Conservation (phyloP, 2,329 filamentous ascomycete genomes). For the Hirsutella thompsonii region DNA sequence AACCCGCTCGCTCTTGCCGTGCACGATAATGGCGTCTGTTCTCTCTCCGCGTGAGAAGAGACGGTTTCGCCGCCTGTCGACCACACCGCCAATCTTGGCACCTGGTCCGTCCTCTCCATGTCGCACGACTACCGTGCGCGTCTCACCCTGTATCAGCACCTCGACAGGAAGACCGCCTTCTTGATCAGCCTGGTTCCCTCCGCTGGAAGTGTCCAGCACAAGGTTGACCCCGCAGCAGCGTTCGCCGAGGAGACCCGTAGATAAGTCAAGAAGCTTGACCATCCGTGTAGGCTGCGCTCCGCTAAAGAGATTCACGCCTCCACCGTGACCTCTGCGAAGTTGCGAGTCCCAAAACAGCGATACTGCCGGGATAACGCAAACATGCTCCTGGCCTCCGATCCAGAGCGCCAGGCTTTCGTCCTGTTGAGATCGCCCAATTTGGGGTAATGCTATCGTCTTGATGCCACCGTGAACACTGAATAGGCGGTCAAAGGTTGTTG, state of each 20-base stretch:
- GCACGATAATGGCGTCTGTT: slow-evolving; percentile 41
- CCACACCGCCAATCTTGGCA: slow-evolving; percentile 26
- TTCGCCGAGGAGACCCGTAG: slow-evolving; percentile 42
- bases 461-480: slow-evolving; percentile 39
- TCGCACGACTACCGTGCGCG: slow-evolving; percentile 39
- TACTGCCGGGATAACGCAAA: slow-evolving; percentile 42
- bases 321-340: slow-evolving; percentile 34
- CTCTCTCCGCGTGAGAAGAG: slow-evolving; percentile 25
- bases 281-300: slow-evolving; percentile 41
- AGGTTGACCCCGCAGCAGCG: slow-evolving; percentile 38
- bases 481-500: slow-evolving; percentile 35
- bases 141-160: slow-evolving; percentile 41
- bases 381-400: slow-evolving; percentile 42
- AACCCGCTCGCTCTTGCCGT: slow-evolving; percentile 26
- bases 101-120: slow-evolving; percentile 36
- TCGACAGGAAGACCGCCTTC: slow-evolving; percentile 37
- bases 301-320: slow-evolving; percentile 41
- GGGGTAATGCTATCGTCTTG: slow-evolving; percentile 31
- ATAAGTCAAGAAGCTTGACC: slow-evolving; percentile 39
- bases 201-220: slow-evolving; percentile 22
- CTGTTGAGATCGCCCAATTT: slow-evolving; percentile 26
- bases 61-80: slow-evolving; percentile 18
- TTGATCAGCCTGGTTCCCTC: slow-evolving; percentile 8
- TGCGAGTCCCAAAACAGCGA: slow-evolving; percentile 48
- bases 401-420: slow-evolving; percentile 45